A percentile compares a stretch with the other conserved stretches of the same genome.
These are phyloP conservation scores for Chrysanthemum makinoi DNA, from an alignment of 129 eudicot genomes.

Conservation along the genomic window DNA sequence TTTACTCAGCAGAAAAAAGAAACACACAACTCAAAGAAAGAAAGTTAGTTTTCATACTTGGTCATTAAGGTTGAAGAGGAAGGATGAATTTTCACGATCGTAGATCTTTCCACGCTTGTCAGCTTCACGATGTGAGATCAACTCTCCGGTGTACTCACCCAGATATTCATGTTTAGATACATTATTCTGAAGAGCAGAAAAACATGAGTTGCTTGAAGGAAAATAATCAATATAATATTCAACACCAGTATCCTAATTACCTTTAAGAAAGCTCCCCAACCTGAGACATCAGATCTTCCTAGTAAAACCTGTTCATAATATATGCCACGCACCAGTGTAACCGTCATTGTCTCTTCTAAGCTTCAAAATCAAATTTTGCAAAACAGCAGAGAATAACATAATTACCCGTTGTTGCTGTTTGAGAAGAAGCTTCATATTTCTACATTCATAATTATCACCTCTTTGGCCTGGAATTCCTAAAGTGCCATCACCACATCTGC, in stretches of 20 bases:
- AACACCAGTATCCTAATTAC: constrained; percentile 32
- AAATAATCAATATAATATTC: neutral
- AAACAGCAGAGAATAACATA: constrained; percentile 2
- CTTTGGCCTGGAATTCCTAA: constrained; percentile 76
- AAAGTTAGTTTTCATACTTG: constrained; percentile 42
- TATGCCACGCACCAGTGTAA: constrained; percentile 7
- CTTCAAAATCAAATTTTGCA: constrained; percentile 1
- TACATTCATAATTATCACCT: constrained; percentile 83
- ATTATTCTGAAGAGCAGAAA: constrained; percentile 50
- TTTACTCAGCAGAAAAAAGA: neutral
- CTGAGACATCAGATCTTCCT: constrained; percentile 87
- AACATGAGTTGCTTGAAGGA: constrained; percentile 18
- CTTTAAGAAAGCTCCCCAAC: constrained; percentile 98
- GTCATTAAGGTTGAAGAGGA: constrained; percentile 80
- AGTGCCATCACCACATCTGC: constrained; percentile 97
- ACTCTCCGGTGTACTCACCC: constrained; percentile 94
- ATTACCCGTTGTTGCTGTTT: constrained; percentile 89
- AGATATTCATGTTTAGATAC: constrained; percentile 85
- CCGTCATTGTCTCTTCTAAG: neutral
- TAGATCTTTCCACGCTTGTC: constrained; percentile 89
- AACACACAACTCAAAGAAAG: neutral
- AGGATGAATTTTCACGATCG: constrained; percentile 81
- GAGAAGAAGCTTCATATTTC: constrained; percentile 97
- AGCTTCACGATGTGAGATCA: constrained; percentile 91
- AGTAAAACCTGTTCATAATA: constrained; percentile 61